Evolutionary conservation across 1,284 basidiomycete species (phyloP), one percentile per base, ranked within the genome.

Genomic region (Ustanciosporium gigantosporum): DNA sequence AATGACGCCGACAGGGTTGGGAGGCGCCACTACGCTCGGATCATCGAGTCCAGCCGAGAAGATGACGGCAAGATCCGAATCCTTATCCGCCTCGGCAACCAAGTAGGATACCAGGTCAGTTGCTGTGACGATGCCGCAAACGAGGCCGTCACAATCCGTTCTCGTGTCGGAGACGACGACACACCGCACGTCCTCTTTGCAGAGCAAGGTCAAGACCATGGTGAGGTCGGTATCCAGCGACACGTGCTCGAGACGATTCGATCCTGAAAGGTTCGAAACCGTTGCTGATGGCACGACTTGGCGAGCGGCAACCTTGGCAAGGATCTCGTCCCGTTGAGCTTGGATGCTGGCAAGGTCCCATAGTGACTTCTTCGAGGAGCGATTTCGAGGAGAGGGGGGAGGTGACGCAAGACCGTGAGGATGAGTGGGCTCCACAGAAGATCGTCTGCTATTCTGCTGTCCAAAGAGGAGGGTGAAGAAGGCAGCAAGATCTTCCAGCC

Each of bases 381-480:
- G 2, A 23, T 23, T 20, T 34, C 19, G 17, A 38, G 61, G 56
- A 14, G 61, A 60, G 5, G 51, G 41, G 8, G 61, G 61, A 9
- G 61, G 56, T 2, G 61, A 66, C 20, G 25, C 35, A 11, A 46
- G 56, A 11, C 27, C 38, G 16, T 45, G 27, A 11, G 19, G n/a
- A 2, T 31, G 37, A 19, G 21, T 23, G 35, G 24, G 20, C 17
- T 11, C 29, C 7, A 6, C 8, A 14, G 19, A 1, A 7, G 31
- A 16, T 4, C 8, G n/a, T 25, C 47, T 50, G 4, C 43, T 36
- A 9, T 19, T 25, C 5, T 57, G 38, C n/a, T 51, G 49, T 11
- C 36, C 55, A 15, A 65, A 65, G 9, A 59, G 46, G 15, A 51
- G 25, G 14, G 55, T 47, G 15, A 65, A 53, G 36, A 65, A 59